Evolutionary conservation across 306 rosid species (phyloP), one percentile per base, ranked within the genome.

Genomic region (Prunus davidiana): DNA sequence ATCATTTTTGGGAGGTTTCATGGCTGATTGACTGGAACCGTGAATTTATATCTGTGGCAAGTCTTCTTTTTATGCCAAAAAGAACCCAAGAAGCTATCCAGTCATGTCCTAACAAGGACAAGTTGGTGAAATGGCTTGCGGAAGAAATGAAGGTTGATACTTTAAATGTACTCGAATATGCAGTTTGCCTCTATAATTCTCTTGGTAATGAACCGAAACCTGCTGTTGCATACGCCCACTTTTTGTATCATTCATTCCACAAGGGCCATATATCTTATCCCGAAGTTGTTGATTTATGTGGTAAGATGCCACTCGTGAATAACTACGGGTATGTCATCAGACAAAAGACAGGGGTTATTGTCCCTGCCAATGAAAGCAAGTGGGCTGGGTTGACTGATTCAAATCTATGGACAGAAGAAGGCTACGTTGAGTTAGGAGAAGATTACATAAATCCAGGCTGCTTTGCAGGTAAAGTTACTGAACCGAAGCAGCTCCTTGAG

Each of bases 311-410:
- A 2, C 85, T 93, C 6, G 79, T 93, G 32, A 88, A 89, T 84
- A 87, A 62, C 20, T 80, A 87, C 14, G 93, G 94, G 7, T 0
- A 38, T 32, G 81, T 86, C 13, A 34, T 2, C 7, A 58, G 25
- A 34, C 1, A 22, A 52, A 54, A 82, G 49, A 6, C 3, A 0
- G 88, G 85, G 71, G 82, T 90, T 76, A 85, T 89, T 56, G 82
- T 90, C 38, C 97, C 96, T 6, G 88, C 93, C 49, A 80, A 79
- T 12, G 83, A 56, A 58, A 90, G 97, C 82, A 83, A 85, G 71
- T 93, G 97, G 97, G 86, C 84, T 16, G 79, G 65, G 32, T 74
- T 93, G 84, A 72, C 87, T 55, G 89, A 58, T 71, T 86, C 90
- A 13, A 90, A 90, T 86, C 84, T 89, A 16, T 93, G 96, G 97